Conservation (phyloP, 768 basidiomycete species). For the Suillus plorans region DNA sequence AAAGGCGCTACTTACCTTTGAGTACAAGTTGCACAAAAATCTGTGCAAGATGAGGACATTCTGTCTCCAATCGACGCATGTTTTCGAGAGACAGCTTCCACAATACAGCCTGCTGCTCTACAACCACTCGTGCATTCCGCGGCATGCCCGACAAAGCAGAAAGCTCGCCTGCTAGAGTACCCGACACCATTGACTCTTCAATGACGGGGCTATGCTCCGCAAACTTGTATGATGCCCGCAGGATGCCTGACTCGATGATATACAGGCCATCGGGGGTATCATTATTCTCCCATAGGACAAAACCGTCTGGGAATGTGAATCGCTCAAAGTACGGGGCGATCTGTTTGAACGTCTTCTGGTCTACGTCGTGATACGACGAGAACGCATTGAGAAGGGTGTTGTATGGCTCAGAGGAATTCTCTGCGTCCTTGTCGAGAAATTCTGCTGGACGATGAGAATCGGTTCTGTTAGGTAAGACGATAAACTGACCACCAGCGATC, state of each 20-base stretch:
- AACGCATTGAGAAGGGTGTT: slow-evolving; percentile 80
- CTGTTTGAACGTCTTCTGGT: slow-evolving; percentile 56
- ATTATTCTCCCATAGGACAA: slow-evolving; percentile 74
- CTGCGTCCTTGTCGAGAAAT: slow-evolving; percentile 23
- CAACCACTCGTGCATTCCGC: slow-evolving; percentile 83
- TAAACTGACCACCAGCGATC: slow-evolving; percentile 54
- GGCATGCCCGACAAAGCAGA: slow-evolving; percentile 76
- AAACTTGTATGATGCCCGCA: slow-evolving; percentile 82
- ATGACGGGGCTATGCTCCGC: slow-evolving; percentile 63
- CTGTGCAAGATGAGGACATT: slow-evolving; percentile 65
- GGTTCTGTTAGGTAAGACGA: not conserved
- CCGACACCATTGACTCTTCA: slow-evolving; percentile 92
- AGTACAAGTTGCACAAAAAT: slow-evolving; percentile 67
- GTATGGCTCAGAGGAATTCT: slow-evolving; percentile 56
- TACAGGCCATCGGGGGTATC: slow-evolving; percentile 83
- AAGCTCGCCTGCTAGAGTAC: slow-evolving; percentile 90
- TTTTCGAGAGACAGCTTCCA: slow-evolving; percentile 74
- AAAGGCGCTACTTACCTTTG: slow-evolving; percentile 52
- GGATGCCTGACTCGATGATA: slow-evolving; percentile 83
- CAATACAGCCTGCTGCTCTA: slow-evolving; percentile 73
- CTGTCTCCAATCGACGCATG: slow-evolving; percentile 62
- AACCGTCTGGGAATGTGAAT: slow-evolving; percentile 52
- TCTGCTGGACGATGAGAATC: slow-evolving; percentile 17
- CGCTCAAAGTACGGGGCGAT: slow-evolving; percentile 74
- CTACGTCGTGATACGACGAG: slow-evolving; percentile 63